Evolutionary conservation across 805 yeast genomes (phyloP).

Genomic region (Candida montana): DNA sequence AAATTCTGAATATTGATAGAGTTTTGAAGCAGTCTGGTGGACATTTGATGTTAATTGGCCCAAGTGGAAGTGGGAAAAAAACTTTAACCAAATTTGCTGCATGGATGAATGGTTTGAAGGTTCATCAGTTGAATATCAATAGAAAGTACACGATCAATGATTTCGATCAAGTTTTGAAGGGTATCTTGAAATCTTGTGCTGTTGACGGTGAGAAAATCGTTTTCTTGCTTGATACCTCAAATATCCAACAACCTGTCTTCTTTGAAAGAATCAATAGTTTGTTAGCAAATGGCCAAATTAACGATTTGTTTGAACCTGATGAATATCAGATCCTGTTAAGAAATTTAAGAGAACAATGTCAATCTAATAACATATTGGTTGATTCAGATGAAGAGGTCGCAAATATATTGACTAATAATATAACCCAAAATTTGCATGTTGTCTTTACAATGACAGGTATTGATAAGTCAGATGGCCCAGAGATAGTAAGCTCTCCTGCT

Average conservation of each 20-base stretch:
- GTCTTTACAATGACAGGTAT: constrained; percentile 69
- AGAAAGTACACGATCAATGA: constrained; percentile 50
- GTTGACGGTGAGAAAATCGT: constrained; percentile 58
- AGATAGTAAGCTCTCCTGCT: constrained; percentile 76
- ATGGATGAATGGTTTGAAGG: constrained; percentile 79
- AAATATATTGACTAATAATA: constrained; percentile 65
- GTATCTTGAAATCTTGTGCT: constrained; percentile 44
- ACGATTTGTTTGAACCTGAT: constrained; percentile 81
- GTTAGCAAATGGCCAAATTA: constrained; percentile 89
- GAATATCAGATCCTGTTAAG: constrained; percentile 49
- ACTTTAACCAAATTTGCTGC: constrained; percentile 76
- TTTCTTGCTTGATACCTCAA: constrained; percentile 75
- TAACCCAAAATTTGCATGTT: constrained; percentile 73
- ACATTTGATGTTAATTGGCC: constrained; percentile 80
- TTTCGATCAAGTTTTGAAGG: constrained; percentile 62
- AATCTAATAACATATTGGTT: constrained; percentile 53
- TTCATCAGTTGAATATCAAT: constrained; percentile 53
- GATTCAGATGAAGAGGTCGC: constrained; percentile 68
- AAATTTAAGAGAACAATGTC: constrained; percentile 51
- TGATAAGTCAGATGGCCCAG: constrained; percentile 29
- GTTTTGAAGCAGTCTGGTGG: constrained; percentile 84
- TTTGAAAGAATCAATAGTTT: constrained; percentile 88
- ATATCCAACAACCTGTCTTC: constrained; percentile 69
- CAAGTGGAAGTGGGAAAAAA: constrained; percentile 76
- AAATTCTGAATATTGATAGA: constrained; percentile 73